These are phyloP conservation scores for Aspergillus sp. DNA, from an alignment of 2,329 filamentous ascomycete species.

Conservation along the genomic window DNA sequence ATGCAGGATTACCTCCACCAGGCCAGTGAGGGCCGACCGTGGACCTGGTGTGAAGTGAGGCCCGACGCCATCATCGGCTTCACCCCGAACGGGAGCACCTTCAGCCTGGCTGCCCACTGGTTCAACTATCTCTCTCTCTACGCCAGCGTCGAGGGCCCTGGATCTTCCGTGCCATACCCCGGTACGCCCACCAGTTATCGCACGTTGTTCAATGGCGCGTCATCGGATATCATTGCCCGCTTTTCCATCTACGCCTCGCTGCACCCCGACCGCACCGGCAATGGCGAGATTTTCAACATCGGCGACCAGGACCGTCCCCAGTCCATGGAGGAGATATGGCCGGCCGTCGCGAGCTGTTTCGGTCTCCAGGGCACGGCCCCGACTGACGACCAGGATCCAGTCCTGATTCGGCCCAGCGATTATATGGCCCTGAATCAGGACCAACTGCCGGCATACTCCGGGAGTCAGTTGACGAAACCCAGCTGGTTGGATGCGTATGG, in stretches of 20 bases:
- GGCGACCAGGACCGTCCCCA: slow-evolving; percentile 12
- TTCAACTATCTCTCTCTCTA: slow-evolving; percentile 17
- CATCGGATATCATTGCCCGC: slow-evolving; percentile 18
- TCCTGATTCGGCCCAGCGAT: too few species aligned
- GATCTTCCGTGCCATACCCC: slow-evolving; percentile 13
- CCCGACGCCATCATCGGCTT: slow-evolving; percentile 21
- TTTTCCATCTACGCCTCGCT: slow-evolving; percentile 19
- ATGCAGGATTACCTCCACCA: slow-evolving; percentile 15
- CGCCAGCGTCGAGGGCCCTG: slow-evolving; percentile 11
- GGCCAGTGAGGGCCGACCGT: slow-evolving; percentile 15
- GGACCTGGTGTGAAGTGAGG: slow-evolving; percentile 26
- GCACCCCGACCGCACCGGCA: slow-evolving; percentile 12
- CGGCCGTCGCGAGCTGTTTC: slow-evolving; percentile 19
- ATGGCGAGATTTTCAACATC: slow-evolving; percentile 16
- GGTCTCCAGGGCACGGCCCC: slow-evolving; percentile 12
- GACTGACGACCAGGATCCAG: too few species aligned
- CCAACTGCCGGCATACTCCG: too few species aligned
- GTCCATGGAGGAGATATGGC: slow-evolving; percentile 18
- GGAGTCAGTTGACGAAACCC: too few species aligned
- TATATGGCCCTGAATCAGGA: too few species aligned
- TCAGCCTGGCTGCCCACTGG: slow-evolving; percentile 17
- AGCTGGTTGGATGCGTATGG: too few species aligned
- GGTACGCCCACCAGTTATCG: slow-evolving; percentile 12
- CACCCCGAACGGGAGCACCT: slow-evolving; percentile 13
- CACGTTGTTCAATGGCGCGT: slow-evolving; percentile 17